Evolutionary conservation across 2,329 filamentous ascomycete species (phyloP).

Genomic region (Rhynchosporium agropyri): DNA sequence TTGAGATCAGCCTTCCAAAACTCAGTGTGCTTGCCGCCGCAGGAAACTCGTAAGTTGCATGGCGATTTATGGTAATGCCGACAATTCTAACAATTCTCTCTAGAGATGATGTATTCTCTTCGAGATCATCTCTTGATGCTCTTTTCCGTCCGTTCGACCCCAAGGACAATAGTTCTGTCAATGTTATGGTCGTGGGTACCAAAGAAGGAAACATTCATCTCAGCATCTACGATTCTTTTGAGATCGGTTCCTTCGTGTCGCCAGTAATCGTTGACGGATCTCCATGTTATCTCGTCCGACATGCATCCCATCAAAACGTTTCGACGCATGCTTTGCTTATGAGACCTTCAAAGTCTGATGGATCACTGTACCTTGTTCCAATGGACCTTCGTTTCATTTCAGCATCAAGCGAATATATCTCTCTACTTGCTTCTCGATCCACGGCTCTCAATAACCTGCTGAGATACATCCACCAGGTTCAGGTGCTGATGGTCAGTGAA

Average conservation of each 20-base stretch:
- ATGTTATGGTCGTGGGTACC: slow-evolving; percentile 76
- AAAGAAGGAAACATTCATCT: slow-evolving; percentile 72
- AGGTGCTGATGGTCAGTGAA: slow-evolving; percentile 77
- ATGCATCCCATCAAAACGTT: slow-evolving; percentile 72
- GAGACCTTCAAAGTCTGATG: slow-evolving; percentile 46
- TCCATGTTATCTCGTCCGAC: slow-evolving; percentile 49
- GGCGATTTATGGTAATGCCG: background rate
- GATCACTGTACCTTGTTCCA: slow-evolving; percentile 64
- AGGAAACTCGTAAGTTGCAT: slow-evolving; percentile 58
- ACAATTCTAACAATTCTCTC: slow-evolving; percentile 18
- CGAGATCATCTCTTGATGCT: slow-evolving; percentile 41
- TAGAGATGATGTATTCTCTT: slow-evolving; percentile 44
- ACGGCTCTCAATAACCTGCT: slow-evolving; percentile 86
- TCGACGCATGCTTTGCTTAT: slow-evolving; percentile 78
- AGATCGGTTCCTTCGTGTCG: slow-evolving; percentile 67
- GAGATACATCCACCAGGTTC: slow-evolving; percentile 80
- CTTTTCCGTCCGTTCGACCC: slow-evolving; percentile 48
- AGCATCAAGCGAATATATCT: slow-evolving; percentile 76
- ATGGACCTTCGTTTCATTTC: slow-evolving; percentile 84
- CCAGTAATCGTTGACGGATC: slow-evolving; percentile 41
- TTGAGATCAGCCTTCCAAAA: slow-evolving; percentile 75
- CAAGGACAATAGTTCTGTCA: slow-evolving; percentile 72
- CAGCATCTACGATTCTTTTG: slow-evolving; percentile 83
- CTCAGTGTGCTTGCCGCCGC: slow-evolving; percentile 71
- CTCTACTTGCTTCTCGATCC: slow-evolving; percentile 81